Conservation (phyloP, 768 basidiomycete species). For the Cystoderma amianthinum region DNA sequence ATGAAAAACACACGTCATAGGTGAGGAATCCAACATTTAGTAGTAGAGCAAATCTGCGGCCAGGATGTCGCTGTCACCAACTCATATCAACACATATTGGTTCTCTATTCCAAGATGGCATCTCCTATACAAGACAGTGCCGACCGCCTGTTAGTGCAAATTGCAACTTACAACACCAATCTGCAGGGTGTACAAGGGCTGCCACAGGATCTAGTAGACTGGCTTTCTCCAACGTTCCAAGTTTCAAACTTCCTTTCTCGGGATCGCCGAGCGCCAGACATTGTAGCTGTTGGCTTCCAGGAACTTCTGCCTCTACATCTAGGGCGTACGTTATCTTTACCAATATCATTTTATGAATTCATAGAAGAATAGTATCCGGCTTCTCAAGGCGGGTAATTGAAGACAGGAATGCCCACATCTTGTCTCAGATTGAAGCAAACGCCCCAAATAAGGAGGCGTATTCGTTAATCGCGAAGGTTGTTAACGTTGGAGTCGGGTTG, state of each 20-base stretch:
- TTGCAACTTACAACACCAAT: slow-evolving; percentile 90
- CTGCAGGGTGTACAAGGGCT: slow-evolving; percentile 69
- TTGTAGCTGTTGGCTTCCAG: slow-evolving; percentile 90
- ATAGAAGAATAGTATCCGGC: slow-evolving; percentile 57
- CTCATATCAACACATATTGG: too few species aligned
- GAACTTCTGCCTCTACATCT: slow-evolving; percentile 88
- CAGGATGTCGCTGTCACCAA: too few species aligned
- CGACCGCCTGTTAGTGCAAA: slow-evolving; percentile 62
- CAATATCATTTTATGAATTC: background rate
- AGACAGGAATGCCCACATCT: slow-evolving; percentile 64
- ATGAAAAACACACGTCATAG: slow-evolving; percentile 7
- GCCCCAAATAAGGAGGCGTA: slow-evolving; percentile 71
- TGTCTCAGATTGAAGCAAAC: slow-evolving; percentile 65
- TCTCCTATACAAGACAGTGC: too few species aligned
- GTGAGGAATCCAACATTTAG: too few species aligned
- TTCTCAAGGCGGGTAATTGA: slow-evolving; percentile 65
- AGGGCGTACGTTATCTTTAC: slow-evolving; percentile 51
- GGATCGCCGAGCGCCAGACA: slow-evolving; percentile 65
- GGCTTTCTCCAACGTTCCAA: slow-evolving; percentile 80
- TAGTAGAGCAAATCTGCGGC: too few species aligned
- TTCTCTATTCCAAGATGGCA: too few species aligned
- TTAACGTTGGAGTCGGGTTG: slow-evolving; percentile 83
- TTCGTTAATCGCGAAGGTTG: slow-evolving; percentile 68
- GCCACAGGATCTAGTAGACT: slow-evolving; percentile 85
- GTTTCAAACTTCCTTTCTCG: slow-evolving; percentile 67